Percentiles rank a stretch among this genome's conserved stretches.
These are phyloP conservation scores for Speleostelium caveatum DNA, from an alignment of 78 protist species.

Conservation along the genomic window DNA sequence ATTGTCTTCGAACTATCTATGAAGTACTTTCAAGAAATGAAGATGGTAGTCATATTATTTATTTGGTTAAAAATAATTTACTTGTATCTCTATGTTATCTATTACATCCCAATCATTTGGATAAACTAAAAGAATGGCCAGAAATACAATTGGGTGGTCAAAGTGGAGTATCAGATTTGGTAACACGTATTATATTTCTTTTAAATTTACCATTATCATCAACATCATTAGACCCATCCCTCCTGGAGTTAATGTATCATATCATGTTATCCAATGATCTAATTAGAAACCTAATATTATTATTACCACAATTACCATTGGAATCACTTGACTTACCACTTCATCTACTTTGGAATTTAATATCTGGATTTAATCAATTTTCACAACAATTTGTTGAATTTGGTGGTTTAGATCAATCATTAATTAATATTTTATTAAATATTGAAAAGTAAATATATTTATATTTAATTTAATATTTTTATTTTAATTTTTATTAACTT, in stretches of 20 bases:
- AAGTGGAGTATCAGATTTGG: conserved; percentile 21
- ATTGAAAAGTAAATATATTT: neutral
- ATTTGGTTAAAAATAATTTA: conserved; percentile 45
- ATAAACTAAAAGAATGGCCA: conserved; percentile 58
- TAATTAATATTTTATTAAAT: conserved; percentile 14
- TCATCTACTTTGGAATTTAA: conserved; percentile 36
- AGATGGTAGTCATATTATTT: conserved; percentile 1
- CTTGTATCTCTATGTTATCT: conserved; percentile 12
- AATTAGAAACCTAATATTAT: conserved; percentile 8
- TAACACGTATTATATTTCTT: conserved; percentile 20
- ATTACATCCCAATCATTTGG: conserved; percentile 40
- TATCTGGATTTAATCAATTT: conserved; percentile 26
- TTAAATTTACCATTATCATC: conserved; percentile 40
- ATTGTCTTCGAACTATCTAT: conserved; percentile 19
- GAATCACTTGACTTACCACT: conserved; percentile 65
- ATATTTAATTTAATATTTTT: neutral
- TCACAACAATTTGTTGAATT: conserved; percentile 6
- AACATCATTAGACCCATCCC: neutral
- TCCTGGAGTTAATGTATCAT: conserved; percentile 39
- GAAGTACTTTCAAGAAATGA: conserved; percentile 29
- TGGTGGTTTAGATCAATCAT: conserved; percentile 41
- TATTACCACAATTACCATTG: conserved; percentile 31
- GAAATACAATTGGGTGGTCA: conserved; percentile 41
- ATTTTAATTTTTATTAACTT: too few species aligned
- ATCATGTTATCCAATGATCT: conserved; percentile 40